phyloP scores from a whole-genome alignment of 1,284 basidiomycete species.

The Marasmius sp. region DNA sequence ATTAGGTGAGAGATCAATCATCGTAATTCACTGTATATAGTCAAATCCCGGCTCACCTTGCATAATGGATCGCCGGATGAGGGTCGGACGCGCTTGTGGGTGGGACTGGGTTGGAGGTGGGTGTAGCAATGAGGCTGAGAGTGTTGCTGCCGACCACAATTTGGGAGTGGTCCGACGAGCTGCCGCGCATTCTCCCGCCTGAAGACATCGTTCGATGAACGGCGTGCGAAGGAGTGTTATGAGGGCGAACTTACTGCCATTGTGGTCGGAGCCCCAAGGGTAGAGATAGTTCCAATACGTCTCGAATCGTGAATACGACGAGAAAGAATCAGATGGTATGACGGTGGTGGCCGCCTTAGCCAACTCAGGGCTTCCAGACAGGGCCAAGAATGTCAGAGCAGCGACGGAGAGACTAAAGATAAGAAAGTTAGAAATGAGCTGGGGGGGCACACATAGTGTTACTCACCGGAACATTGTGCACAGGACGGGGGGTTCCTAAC shows the following conservation, averaged over 20 bases:
- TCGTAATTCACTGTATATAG: background rate
- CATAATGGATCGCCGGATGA: conserved; percentile 39
- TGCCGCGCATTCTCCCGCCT: conserved; percentile 44
- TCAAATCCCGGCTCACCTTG: conserved; percentile 24
- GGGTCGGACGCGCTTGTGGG: conserved; percentile 40
- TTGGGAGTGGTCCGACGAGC: conserved; percentile 35
- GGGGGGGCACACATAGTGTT: too few relatives aligned
- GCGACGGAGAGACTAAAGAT: background rate
- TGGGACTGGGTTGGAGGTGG: conserved; percentile 35
- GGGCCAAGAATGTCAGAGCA: background rate
- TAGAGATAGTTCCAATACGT: conserved; percentile 42
- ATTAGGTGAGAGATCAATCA: background rate
- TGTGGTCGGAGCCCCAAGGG: conserved; percentile 47
- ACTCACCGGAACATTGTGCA: too few relatives aligned
- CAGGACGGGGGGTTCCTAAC: too few relatives aligned
- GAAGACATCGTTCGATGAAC: background rate
- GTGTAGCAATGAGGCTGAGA: conserved; percentile 40
- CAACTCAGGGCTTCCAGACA: background rate
- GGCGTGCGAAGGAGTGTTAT: background rate
- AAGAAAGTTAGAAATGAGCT: too few relatives aligned
- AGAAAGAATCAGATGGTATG: conserved; percentile 39
- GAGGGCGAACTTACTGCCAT: conserved; percentile 33
- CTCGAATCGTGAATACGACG: conserved; percentile 34
- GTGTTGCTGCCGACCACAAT: conserved; percentile 36
- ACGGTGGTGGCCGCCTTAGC: conserved; percentile 35